Evolutionary conservation across 1,139 yeast genomes (phyloP), one percentile per base, ranked within the genome.

Genomic region (Protomyces inouyei): DNA sequence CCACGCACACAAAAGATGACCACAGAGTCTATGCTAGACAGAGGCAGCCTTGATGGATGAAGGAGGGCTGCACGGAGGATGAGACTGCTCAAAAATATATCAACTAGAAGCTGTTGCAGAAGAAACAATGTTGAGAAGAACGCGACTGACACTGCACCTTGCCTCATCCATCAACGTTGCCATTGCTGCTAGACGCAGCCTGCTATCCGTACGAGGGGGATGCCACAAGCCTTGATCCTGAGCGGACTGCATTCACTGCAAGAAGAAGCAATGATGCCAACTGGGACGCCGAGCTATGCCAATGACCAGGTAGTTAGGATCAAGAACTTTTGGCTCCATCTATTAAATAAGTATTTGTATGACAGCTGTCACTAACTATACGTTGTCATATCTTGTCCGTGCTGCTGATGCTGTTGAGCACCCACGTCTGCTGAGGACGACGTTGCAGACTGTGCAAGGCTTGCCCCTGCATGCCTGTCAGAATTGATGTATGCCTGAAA

Each of bases 61-160:
- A 28, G 32, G 32, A 28, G 32, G 32, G 43, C 43, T 38, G n/a
- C 55, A n/a, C 32, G 32, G 16, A 59, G 18, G 63, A 59, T 59
- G 63, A 59, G 43, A 59, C 52, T 59, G 45, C 57, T 55, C 54
- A 59, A 59, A 59, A 43, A 18, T 52, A 59, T 59, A 59, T 59
- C 63, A 59, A 59, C 63, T 59, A 59, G 63, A 59, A 59, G 63
- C 63, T 59, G 63, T 59, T 59, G 63, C 63, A 59, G 63, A 59
- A 59, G 28, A 52, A 18, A 59, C 40, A 9, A 52, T 59, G 63
- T 59, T 59, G 63, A 59, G 63, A 52, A 59, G 28, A 35, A 36
- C 35, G 63, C 43, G 54, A 52, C 63, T 59, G 63, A 59, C 48
- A 43, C 21, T n/a, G 43, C 16, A 37, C 43, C 16, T 4, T 12